Conservation (phyloP, 495 filamentous ascomycete genomes). For the Zalerion maritima region DNA sequence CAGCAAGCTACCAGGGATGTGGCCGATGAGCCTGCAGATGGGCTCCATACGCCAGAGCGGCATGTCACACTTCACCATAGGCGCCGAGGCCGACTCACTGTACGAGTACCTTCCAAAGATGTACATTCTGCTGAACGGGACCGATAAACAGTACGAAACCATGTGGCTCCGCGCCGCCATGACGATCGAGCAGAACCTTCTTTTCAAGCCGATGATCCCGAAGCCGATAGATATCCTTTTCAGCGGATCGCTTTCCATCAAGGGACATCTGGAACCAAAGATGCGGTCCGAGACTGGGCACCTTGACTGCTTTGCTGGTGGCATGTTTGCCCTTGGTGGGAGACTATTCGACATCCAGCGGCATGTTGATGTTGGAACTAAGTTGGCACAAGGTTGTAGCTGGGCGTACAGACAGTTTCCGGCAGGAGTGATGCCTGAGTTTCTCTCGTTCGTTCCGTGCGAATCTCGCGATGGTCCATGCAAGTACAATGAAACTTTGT, state of each 20-base stretch:
- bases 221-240: constrained; percentile 35
- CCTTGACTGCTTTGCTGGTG: constrained; percentile 66
- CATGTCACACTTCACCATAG: constrained; percentile 48
- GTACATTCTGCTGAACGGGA: constrained; percentile 28
- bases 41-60: constrained; percentile 14
- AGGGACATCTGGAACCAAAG: constrained; percentile 6
- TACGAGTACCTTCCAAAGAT: constrained; percentile 86
- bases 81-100: constrained; percentile 65
- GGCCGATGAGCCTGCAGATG: constrained; percentile 34
- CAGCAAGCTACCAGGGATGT: constrained; percentile 55
- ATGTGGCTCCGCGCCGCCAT: constrained; percentile 42
- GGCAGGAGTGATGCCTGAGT: constrained; percentile 80
- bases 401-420: constrained; percentile 66
- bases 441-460: constrained; percentile 49
- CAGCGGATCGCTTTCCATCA: constrained; percentile 27
- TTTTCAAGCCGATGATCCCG: constrained; percentile 51
- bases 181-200: constrained; percentile 44
- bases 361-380: constrained; percentile 57
- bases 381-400: constrained; percentile 74
- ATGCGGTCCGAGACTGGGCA: constrained; percentile 28
- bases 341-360: constrained; percentile 52
- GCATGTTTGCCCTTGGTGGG: constrained; percentile 81
- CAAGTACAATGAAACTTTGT: constrained; percentile 19
- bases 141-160: constrained; percentile 23
- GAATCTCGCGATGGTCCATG: constrained; percentile 27